Base-by-base conservation (phyloP, 2,329 filamentous ascomycete species). In the Arthrocladium fulminans region DNA sequence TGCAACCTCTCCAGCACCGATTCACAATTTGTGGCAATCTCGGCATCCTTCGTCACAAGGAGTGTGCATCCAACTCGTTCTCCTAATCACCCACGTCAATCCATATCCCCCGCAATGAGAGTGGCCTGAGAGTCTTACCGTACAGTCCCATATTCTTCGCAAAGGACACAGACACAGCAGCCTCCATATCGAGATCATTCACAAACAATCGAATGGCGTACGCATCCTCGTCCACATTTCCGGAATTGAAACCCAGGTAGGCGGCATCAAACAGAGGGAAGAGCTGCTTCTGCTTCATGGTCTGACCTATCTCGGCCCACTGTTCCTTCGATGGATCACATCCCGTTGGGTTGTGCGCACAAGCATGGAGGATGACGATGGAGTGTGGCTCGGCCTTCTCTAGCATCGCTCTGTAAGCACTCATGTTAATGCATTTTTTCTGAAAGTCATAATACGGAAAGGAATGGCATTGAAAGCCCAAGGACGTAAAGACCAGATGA, bases 91-190 rank as follows among this genome's bases (percentile, higher is more conserved):
- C 97, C 79, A 38, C 8, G 17, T 38, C 17, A 20, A 19, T 19
- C 15, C 38, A 23, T 23, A 38, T 29, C 13, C 7, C 7, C 38
- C 15, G 8, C 38, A 19, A 41, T 6, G 22, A 22, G 22, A 6
- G 7, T 41, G 22, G 8, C 15, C 6, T 7, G 15, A 7, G 15
- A 17, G 19, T 10, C n/a, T 12, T n/a, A 45, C 42, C 42, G 67
- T 98, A 97, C 54, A 98, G 86, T 73, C 92, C 92, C 90, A 98
- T 97, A 80, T 97, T 97, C 84, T 96, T 97, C 68, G 90, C 90
- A 70, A 97, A 97, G 46, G 86, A 92, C 75, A 96, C 90, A 62
- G 86, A 83, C 55, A 97, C 81, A 64, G 81, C 83, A 65, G 92
- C 81, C 65, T 88, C 80, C 75, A 95, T 88, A 61, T 89, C 89